Evolutionary conservation across 2,329 filamentous ascomycete species (phyloP).

Genomic region (Dothiorella sarmentorum): DNA sequence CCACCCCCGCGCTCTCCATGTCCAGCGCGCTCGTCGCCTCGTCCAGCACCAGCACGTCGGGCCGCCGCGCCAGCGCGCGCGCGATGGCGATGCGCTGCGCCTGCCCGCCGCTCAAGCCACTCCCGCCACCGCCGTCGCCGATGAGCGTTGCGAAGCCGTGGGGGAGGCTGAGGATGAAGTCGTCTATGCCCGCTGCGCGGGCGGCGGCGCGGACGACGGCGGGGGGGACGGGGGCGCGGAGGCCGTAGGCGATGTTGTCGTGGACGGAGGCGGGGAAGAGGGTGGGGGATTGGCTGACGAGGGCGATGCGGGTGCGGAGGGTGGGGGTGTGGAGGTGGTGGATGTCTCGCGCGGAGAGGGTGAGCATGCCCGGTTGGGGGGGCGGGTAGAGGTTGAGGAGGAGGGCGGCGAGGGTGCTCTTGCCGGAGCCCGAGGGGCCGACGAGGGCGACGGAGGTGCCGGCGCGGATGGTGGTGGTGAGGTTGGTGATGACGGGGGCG

Average conservation of each 20-base stretch:
- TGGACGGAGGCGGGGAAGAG: slow-evolving; percentile 75
- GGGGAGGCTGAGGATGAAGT: slow-evolving; percentile 71
- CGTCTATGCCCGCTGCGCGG: slow-evolving; percentile 63
- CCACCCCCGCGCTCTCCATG: slow-evolving; percentile 58
- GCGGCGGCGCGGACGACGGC: slow-evolving; percentile 52
- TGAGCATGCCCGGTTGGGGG: slow-evolving; percentile 38
- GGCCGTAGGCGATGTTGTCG: slow-evolving; percentile 80
- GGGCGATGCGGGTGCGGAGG: slow-evolving; percentile 60
- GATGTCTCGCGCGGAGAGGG: slow-evolving; percentile 58
- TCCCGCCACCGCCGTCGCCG: slow-evolving; percentile 69
- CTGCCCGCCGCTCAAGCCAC: slow-evolving; percentile 74
- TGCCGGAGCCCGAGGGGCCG: slow-evolving; percentile 83
- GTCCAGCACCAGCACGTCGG: slow-evolving; percentile 74
- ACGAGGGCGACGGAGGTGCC: slow-evolving; percentile 74
- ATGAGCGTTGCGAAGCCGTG: slow-evolving; percentile 68
- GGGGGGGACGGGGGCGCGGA: slow-evolving; percentile 54
- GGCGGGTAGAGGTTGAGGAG: slow-evolving; percentile 67
- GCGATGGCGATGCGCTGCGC: slow-evolving; percentile 79
- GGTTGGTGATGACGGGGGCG: slow-evolving; percentile 55
- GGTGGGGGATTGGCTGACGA: slow-evolving; percentile 68
- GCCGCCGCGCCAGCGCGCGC: slow-evolving; percentile 68
- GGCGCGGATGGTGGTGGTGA: slow-evolving; percentile 63
- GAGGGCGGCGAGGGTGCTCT: slow-evolving; percentile 76
- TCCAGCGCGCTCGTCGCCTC: slow-evolving; percentile 85
- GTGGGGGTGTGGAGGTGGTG: slow-evolving; percentile 56